Evolutionary conservation across 139 green algal species (phyloP).

Genomic region (Coelastrella sp.): DNA sequence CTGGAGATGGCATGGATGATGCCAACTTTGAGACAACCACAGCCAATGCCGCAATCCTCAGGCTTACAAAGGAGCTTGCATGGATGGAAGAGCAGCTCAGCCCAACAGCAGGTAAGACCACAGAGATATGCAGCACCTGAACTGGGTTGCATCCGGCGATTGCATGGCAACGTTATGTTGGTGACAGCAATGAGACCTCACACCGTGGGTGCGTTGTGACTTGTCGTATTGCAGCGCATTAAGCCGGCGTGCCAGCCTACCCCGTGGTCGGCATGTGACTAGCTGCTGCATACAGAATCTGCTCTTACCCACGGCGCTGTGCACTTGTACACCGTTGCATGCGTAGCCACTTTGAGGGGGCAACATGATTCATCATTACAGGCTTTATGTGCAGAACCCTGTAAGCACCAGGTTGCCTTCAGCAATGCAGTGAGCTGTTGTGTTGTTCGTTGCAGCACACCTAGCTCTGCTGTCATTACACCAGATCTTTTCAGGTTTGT

Average conservation of each 20-base stretch:
- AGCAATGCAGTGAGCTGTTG: too few species aligned
- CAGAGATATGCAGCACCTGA: background rate
- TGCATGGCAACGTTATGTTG: too few species aligned
- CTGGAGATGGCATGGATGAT: slow-evolving; percentile 97
- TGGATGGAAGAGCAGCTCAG: slow-evolving; percentile 93
- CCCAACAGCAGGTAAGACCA: slow-evolving; percentile 25
- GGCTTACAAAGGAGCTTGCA: slow-evolving; percentile 90
- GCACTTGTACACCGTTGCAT: slow-evolving; percentile 12
- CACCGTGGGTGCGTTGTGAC: too few species aligned
- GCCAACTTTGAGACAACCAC: slow-evolving; percentile 97
- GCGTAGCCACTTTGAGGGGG: slow-evolving; percentile 42
- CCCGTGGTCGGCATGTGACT: slow-evolving; percentile 41
- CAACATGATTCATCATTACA: too few species aligned
- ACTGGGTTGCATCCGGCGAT: background rate
- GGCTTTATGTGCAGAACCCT: too few species aligned
- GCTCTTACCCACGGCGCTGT: slow-evolving; percentile 28
- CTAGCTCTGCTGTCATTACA: too few species aligned
- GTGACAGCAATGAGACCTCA: too few species aligned
- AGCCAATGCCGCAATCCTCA: slow-evolving; percentile 96
- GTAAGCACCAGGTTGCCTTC: too few species aligned
- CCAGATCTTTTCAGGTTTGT: too few species aligned
- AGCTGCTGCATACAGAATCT: slow-evolving; percentile 33
- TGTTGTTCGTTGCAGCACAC: too few species aligned
- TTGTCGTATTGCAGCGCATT: slow-evolving; percentile 46
- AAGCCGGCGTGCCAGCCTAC: slow-evolving; percentile 47